Evolutionary conservation across 2,329 filamentous ascomycete genomes (phyloP), one percentile per base, ranked within the genome.

Genomic region (Domatiomyces catenatus): DNA sequence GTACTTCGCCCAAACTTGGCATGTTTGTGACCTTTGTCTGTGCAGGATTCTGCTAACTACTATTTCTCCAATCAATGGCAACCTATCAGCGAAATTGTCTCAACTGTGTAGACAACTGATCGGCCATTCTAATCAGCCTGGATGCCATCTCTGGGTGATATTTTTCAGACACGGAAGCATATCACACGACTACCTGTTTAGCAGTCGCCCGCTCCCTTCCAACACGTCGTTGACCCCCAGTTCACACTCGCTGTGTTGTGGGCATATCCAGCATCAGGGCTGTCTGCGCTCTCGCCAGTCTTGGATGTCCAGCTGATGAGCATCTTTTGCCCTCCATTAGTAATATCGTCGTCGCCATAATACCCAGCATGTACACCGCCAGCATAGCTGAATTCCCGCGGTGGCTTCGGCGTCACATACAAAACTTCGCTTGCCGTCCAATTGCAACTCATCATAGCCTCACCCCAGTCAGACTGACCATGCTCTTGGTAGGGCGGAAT

Each of bases 301-400:
- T 62, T 60, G 49, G 59, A 58, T 8, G 62, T 63, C 63, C 62
- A 65, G 47, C 57, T 62, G 20, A 64, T 54, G 46, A 64, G 49
- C 53, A 63, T 57, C 48, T 60, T 62, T 20, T 50, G 60, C n/a
- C 61, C 63, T 8, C 63, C 62, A 48, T 62, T 63, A 32, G 56
- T 55, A 28, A 64, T 57, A 42, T 64, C 63, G 47, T 62, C 56
- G 8, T 52, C 57, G 8, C 60, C 61, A 52, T 60, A 65, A 48
- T 64, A 65, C 10, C 61, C 60, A 8, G 50, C 49, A 49, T 64
- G 62, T 15, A 60, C 48, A 22, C 59, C 61, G 22, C 62, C 63
- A 46, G 61, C 56, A 50, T 64, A 64, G 39, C 60, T 59, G 52
- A 60, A 64, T 45, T 57, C 57, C 8, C 59, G 56, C 8, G 52